Conservation (phyloP, 106 monocot genomes). For the Apostasia ramifera region DNA sequence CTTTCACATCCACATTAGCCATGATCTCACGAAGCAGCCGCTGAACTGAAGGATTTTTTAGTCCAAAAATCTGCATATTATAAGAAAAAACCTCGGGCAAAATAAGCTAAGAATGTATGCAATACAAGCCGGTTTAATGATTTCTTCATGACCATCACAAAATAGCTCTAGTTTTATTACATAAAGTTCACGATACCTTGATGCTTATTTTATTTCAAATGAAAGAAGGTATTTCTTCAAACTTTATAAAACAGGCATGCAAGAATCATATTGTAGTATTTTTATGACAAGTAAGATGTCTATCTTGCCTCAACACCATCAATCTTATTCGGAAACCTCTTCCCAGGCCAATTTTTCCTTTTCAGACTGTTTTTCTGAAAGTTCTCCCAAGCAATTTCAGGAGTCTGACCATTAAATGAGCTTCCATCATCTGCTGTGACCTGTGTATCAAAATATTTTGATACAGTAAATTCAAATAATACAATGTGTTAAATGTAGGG, state of each 20-base stretch:
- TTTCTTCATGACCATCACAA: too few relatives aligned
- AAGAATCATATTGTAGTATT: too few relatives aligned
- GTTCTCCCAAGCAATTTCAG: conserved; percentile 75
- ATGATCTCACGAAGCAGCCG: conserved; percentile 84
- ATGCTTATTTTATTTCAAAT: too few relatives aligned
- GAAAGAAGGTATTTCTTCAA: too few relatives aligned
- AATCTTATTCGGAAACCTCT: conserved; percentile 60
- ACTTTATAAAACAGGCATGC: too few relatives aligned
- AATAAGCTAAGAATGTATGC: background rate
- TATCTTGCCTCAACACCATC: conserved; percentile 75
- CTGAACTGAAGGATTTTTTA: conserved; percentile 79
- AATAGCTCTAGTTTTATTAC: too few relatives aligned
- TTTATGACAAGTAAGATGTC: background rate
- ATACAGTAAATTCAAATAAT: background rate
- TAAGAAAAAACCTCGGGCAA: conserved; percentile 1
- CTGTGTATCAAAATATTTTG: conserved; percentile 21
- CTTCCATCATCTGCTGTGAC: conserved; percentile 55
- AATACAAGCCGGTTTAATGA: too few relatives aligned
- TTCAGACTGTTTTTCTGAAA: conserved; percentile 53
- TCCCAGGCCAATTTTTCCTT: conserved; percentile 54
- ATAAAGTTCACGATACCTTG: too few relatives aligned
- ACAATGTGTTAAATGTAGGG: background rate
- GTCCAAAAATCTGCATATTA: conserved; percentile 84
- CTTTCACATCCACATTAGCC: conserved; percentile 29
- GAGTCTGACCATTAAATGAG: conserved; percentile 70